Conservation (phyloP, 345 rosid genomes). For the Aethionema arabicum region DNA sequence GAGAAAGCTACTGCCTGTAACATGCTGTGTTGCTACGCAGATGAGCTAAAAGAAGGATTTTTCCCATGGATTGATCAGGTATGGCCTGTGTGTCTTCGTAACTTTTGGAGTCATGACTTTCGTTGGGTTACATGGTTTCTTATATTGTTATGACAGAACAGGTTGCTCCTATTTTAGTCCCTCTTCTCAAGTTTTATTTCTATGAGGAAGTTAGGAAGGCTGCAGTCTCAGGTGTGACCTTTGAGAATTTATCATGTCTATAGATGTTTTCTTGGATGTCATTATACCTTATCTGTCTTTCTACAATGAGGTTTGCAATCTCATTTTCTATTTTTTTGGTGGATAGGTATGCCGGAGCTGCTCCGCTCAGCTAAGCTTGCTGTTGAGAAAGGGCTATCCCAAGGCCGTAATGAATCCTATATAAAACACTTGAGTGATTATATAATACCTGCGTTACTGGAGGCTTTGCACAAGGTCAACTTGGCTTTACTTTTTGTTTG, state of each 20-base stretch:
- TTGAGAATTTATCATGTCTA: constrained; percentile 11
- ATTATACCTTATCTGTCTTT: constrained; percentile 10
- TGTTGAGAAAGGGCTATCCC: constrained; percentile 61
- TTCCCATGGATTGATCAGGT: constrained; percentile 56
- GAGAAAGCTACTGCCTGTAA: constrained; percentile 71
- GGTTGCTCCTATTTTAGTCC: constrained; percentile 70
- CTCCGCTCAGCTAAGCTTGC: constrained; percentile 64
- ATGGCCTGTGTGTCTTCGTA: constrained; percentile 9
- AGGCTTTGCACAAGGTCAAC: constrained; percentile 66
- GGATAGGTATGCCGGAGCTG: constrained; percentile 68
- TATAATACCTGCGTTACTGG: constrained; percentile 62
- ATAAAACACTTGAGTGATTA: constrained; percentile 63
- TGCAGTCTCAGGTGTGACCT: constrained; percentile 64
- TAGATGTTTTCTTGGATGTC: background rate
- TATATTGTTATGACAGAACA: constrained; percentile 26
- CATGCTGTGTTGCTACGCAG: constrained; percentile 68
- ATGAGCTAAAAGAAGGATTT: constrained; percentile 63
- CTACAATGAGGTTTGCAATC: constrained; percentile 6
- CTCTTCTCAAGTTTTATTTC: constrained; percentile 70
- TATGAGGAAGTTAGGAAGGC: constrained; percentile 82
- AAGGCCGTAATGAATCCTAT: constrained; percentile 60
- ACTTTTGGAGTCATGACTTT: constrained; percentile 8
- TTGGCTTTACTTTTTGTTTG: constrained; percentile 6
- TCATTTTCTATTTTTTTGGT: background rate
- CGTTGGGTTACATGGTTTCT: constrained; percentile 8